These are phyloP conservation scores for Verticillium albo-atrum DNA, from an alignment of 2,329 filamentous ascomycete genomes.

Conservation along the genomic window DNA sequence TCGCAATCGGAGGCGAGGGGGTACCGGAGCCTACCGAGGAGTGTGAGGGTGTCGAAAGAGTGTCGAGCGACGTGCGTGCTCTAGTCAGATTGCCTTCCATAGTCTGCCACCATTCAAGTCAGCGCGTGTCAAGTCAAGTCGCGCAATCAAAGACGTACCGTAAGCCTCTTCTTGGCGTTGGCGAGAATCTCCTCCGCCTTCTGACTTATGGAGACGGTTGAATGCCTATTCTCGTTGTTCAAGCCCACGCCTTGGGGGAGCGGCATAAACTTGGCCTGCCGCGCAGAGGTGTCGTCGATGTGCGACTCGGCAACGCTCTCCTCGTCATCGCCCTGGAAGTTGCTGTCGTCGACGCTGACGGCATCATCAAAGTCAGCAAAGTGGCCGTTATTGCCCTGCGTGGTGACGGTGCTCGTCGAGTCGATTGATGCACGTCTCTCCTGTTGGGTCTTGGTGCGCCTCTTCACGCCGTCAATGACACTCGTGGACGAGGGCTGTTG, in stretches of 20 bases:
- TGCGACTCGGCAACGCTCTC: constrained; percentile 59
- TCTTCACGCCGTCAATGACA: constrained; percentile 38
- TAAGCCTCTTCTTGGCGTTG: constrained; percentile 85
- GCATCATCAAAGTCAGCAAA: constrained; percentile 61
- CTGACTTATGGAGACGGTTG: constrained; percentile 71
- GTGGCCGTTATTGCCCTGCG: constrained; percentile 40
- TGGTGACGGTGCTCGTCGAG: constrained; percentile 57
- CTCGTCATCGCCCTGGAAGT: constrained; percentile 64
- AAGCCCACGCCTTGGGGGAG: constrained; percentile 16
- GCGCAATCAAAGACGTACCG: constrained; percentile 50
- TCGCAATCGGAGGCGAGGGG: constrained; percentile 44
- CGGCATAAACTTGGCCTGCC: constrained; percentile 21
- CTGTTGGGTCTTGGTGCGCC: constrained; percentile 35
- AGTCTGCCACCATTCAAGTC: constrained; percentile 49
- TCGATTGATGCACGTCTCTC: constrained; percentile 53
- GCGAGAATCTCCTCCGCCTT: constrained; percentile 87
- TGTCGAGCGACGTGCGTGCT: constrained; percentile 64
- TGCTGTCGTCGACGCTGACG: constrained; percentile 59
- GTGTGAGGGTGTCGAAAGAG: constrained; percentile 28
- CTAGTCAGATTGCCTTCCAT: constrained; percentile 90
- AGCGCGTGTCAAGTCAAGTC: background rate
- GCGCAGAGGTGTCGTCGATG: constrained; percentile 37
- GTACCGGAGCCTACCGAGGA: constrained; percentile 40
- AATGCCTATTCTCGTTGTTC: constrained; percentile 49
- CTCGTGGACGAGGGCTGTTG: constrained; percentile 42